A percentile compares a stretch with the other conserved stretches of the same genome.
These are phyloP conservation scores for Lactarius sanguifluus DNA, from an alignment of 768 basidiomycete species.

Conservation along the genomic window DNA sequence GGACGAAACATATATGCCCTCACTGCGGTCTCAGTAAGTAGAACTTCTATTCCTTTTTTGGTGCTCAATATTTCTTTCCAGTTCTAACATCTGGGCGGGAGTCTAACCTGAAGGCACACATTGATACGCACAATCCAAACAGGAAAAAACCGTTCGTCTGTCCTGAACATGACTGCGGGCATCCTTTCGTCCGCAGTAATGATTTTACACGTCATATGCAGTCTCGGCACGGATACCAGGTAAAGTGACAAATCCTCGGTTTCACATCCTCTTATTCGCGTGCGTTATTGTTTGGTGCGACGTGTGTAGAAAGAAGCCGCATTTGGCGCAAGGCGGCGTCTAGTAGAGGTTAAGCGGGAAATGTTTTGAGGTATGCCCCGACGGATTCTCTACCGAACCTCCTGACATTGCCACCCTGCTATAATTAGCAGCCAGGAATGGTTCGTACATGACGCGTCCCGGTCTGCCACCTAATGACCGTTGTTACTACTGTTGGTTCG, in stretches of 20 bases:
- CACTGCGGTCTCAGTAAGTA: not conserved
- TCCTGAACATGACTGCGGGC: not conserved
- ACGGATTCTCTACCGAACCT: not conserved
- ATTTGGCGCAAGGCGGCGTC: not conserved
- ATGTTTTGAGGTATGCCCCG: not conserved
- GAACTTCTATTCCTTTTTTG: not conserved
- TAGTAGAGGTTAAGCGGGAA: not conserved
- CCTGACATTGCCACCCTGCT: not conserved
- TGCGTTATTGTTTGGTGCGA: not conserved
- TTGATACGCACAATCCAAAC: not conserved
- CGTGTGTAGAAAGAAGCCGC: not conserved
- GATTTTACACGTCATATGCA: not conserved
- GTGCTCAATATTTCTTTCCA: not conserved
- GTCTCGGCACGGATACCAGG: not conserved
- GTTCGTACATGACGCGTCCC: not conserved
- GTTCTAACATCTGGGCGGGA: not conserved
- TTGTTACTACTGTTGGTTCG: not conserved
- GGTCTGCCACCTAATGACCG: not conserved
- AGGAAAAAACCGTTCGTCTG: not conserved
- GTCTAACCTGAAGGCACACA: not conserved
- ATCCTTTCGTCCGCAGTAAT: not conserved
- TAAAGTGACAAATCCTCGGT: not conserved
- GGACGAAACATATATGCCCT: not conserved
- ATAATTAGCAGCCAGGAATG: not conserved
- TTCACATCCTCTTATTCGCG: not conserved